A percentile compares a stretch with the other conserved stretches of the same genome.
These are phyloP conservation scores for Gossypium australe DNA, from an alignment of 345 rosid genomes.

Conservation along the genomic window DNA sequence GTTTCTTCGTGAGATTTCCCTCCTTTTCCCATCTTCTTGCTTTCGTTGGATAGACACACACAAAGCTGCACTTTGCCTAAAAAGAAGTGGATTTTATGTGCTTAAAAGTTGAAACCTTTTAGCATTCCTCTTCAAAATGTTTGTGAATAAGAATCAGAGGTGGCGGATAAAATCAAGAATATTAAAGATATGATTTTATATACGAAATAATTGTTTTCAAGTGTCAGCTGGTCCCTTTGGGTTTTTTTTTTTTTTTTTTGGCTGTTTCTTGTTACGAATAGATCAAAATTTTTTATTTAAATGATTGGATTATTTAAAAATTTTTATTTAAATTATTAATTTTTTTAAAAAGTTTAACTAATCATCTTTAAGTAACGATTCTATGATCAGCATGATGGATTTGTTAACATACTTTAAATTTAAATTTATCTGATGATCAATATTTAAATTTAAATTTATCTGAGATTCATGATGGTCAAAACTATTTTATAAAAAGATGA, in stretches of 20 bases:
- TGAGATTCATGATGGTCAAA: accelerated
- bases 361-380: accelerated
- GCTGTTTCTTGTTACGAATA: too few species aligned
- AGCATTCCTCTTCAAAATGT: neutral
- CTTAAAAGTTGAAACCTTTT: neutral
- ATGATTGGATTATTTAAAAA: too few species aligned
- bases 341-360: too few species aligned
- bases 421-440: accelerated
- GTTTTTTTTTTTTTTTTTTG: too few species aligned
- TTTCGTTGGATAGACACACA: neutral
- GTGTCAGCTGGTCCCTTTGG: too few species aligned
- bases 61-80: neutral
- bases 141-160: neutral
- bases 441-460: too few species aligned
- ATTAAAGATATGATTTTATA: neutral
- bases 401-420: too few species aligned
- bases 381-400: accelerated
- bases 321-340: too few species aligned
- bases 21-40: constrained; percentile 51
- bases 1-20: constrained; percentile 51
- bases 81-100: neutral
- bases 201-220: too few species aligned
- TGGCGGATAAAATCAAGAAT: constrained; percentile 3
- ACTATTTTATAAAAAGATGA: neutral
- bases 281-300: too few species aligned